Evolutionary conservation across 176 grass and related monocot species (phyloP).

Genomic region (Zoysia pacifica): DNA sequence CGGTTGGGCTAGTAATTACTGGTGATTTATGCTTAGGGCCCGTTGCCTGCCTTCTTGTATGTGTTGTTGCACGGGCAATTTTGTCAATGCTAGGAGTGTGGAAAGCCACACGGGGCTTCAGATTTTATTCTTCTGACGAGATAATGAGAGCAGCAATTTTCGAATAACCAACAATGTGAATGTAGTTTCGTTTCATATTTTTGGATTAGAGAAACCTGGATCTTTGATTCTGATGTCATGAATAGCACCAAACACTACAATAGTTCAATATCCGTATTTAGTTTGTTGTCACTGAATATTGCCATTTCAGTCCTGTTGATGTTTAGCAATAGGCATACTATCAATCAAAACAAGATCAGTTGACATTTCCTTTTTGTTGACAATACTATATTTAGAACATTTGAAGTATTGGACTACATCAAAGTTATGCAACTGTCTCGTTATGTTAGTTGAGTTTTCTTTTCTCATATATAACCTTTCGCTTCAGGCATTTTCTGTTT

Average conservation of each 20-base stretch:
- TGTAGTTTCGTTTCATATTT: neutral
- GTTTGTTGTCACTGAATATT: neutral
- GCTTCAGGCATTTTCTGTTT: neutral
- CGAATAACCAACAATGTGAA: neutral
- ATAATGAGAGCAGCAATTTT: neutral
- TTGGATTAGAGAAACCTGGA: neutral
- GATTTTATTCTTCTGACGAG: neutral
- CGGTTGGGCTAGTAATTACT: neutral
- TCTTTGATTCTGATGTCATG: neutral
- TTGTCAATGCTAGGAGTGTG: neutral
- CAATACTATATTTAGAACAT: neutral
- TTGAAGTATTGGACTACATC: neutral
- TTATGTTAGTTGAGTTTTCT: neutral
- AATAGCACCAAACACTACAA: neutral
- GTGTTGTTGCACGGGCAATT: neutral
- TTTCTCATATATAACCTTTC: constrained; percentile 8
- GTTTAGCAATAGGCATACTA: neutral
- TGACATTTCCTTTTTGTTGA: neutral
- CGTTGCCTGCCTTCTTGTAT: neutral
- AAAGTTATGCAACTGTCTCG: neutral
- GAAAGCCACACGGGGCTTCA: neutral
- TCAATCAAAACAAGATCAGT: neutral
- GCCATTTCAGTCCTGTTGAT: neutral
- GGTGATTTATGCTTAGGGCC: neutral
- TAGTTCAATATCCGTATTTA: neutral